Conservation (phyloP, 495 filamentous ascomycete species). For the Paragyromitra xinjiangensis region DNA sequence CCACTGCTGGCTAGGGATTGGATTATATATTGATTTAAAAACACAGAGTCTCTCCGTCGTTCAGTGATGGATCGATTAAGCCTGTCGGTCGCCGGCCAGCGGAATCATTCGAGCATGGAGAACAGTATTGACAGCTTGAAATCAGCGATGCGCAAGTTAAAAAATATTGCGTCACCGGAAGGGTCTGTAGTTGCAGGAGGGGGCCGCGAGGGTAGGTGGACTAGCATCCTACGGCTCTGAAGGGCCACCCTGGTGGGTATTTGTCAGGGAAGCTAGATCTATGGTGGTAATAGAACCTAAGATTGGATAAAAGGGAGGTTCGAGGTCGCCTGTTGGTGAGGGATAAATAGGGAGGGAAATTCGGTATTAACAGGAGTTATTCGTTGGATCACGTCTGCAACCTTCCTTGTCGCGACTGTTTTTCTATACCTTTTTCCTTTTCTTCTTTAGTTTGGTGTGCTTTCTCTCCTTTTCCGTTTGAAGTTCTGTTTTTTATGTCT, state of each 20-base stretch:
- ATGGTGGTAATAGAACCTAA: no score
- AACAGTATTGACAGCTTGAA: conserved; percentile 9
- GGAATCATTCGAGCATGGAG: conserved; percentile 11
- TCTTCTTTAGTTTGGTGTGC: not conserved
- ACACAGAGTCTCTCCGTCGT: conserved; percentile 3
- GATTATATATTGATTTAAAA: not conserved
- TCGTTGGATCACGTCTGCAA: no score
- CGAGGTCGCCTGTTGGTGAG: no score
- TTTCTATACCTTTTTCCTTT: not conserved
- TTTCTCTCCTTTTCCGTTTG: not conserved
- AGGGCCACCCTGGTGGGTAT: not conserved
- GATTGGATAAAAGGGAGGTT: no score
- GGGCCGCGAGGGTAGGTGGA: not conserved
- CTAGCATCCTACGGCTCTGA: conserved; percentile 5
- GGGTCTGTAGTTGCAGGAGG: conserved; percentile 5
- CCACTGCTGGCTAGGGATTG: not conserved
- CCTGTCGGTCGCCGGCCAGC: not conserved
- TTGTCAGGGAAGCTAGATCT: no score
- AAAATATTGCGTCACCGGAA: conserved; percentile 10
- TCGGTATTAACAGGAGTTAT: no score
- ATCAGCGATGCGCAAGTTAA: conserved; percentile 6
- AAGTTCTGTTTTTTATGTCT: not conserved
- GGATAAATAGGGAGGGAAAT: no score
- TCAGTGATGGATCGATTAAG: not conserved
- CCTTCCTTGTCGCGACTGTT: no score